Conservation (phyloP, 371 early-diverging fungal species). For the Saksenaea oblongispora region DNA sequence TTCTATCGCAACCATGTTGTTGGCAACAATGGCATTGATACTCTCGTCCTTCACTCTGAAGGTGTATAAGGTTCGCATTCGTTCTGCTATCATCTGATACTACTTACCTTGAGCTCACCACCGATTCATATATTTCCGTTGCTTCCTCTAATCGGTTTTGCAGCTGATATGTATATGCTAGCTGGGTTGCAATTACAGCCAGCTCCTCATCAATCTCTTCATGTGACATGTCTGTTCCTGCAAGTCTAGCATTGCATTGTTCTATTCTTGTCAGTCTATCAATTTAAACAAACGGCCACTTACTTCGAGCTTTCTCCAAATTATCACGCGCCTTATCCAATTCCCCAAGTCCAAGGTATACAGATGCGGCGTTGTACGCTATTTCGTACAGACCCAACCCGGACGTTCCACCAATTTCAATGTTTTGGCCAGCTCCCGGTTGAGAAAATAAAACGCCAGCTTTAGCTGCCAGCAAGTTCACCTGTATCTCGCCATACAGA, state of each 20-base stretch:
- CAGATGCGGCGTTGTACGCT: conserved; percentile 71
- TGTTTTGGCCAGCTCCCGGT: conserved; percentile 15
- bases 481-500: conserved; percentile 42
- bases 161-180: conserved; percentile 74
- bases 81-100: background rate
- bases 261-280: conserved; percentile 18
- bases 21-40: conserved; percentile 66
- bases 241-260: conserved; percentile 34
- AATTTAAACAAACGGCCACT: conserved; percentile 3
- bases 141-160: conserved; percentile 63
- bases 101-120: conserved; percentile 62
- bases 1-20: conserved; percentile 65
- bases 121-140: conserved; percentile 60
- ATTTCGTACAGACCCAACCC: conserved; percentile 62
- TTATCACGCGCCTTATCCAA: conserved; percentile 61
- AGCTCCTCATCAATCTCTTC: conserved; percentile 74
- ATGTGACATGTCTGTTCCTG: conserved; percentile 41
- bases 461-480: conserved; percentile 68
- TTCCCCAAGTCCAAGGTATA: conserved; percentile 57
- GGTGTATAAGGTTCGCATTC: background rate
- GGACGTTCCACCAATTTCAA: conserved; percentile 6
- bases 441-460: conserved; percentile 59
- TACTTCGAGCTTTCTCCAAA: conserved; percentile 60
- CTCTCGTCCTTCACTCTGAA: conserved; percentile 42
- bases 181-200: conserved; percentile 67